A percentile compares a stretch with the other conserved stretches of the same genome.
phyloP scores from a whole-genome alignment of 257 asterid species.

The Nicotiana tomentosiformis region DNA sequence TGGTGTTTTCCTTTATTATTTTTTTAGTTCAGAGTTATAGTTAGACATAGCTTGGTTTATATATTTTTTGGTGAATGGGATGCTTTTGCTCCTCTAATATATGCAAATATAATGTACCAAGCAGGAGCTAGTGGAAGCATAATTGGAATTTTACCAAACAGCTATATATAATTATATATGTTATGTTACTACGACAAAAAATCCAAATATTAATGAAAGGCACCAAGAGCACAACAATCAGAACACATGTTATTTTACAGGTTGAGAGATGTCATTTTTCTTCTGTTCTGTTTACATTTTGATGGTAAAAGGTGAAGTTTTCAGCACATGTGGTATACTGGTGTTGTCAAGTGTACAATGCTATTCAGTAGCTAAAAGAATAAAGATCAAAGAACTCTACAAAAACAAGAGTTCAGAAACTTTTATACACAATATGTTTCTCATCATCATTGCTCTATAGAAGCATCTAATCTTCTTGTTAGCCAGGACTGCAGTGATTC shows the following conservation, averaged over 20 bases:
- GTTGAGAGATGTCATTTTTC: neutral
- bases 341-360: neutral
- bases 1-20: neutral
- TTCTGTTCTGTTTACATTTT: neutral
- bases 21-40: neutral
- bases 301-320: neutral
- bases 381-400: slow-evolving; percentile 27
- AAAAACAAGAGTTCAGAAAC: neutral
- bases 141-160: neutral
- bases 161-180: neutral
- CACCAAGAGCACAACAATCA: neutral
- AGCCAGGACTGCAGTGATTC: slow-evolving; percentile 67
- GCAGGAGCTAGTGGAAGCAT: neutral
- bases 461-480: slow-evolving; percentile 30
- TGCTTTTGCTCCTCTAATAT: neutral
- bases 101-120: neutral
- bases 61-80: neutral
- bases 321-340: neutral
- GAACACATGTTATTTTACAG: neutral
- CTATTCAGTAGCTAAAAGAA: slow-evolving; percentile 2
- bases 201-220: neutral
- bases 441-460: slow-evolving; percentile 1
- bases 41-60: neutral
- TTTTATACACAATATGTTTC: neutral
- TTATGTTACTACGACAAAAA: neutral